These are phyloP conservation scores for Globisporangium echinulatum DNA, from an alignment of 352 stramenopile genomes.

Conservation along the genomic window DNA sequence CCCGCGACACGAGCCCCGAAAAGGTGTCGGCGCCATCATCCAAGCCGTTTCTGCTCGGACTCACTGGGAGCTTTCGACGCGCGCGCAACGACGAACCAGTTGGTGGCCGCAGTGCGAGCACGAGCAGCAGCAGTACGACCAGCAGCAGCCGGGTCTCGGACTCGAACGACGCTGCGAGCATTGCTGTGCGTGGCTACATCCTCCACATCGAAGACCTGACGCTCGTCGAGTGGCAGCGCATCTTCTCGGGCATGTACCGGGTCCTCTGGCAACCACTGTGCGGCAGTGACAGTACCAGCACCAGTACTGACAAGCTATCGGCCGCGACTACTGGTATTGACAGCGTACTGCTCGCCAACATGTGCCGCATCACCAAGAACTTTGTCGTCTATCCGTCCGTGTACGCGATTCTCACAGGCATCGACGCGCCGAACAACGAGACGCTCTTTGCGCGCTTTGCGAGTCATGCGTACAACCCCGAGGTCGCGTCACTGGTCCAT, in stretches of 20 bases:
- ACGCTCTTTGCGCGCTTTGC: slow-evolving; percentile 43
- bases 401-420: slow-evolving; percentile 40
- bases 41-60: slow-evolving; percentile 12
- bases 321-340: slow-evolving; percentile 21
- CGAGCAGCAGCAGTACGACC: slow-evolving; percentile 10
- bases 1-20: slow-evolving; percentile 4
- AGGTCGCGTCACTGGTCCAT: slow-evolving; percentile 55
- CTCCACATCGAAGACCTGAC: slow-evolving; percentile 62
- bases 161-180: slow-evolving; percentile 15
- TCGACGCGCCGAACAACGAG: slow-evolving; percentile 25
- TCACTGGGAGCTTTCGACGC: slow-evolving; percentile 11
- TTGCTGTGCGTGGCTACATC: slow-evolving; percentile 51
- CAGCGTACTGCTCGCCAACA: slow-evolving; percentile 51
- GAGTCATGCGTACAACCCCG: slow-evolving; percentile 49
- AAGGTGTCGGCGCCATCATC: neutral
- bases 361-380: slow-evolving; percentile 68
- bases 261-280: slow-evolving; percentile 28
- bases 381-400: slow-evolving; percentile 62
- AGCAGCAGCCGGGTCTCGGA: slow-evolving; percentile 40
- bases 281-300: neutral
- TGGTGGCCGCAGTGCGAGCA: neutral
- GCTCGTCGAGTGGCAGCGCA: slow-evolving; percentile 54
- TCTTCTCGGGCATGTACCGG: slow-evolving; percentile 56
- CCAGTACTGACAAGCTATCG: neutral
- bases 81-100: slow-evolving; percentile 3